Evolutionary conservation across 306 rosid genomes (phyloP).

Genomic region (Fragaria iinumae): DNA sequence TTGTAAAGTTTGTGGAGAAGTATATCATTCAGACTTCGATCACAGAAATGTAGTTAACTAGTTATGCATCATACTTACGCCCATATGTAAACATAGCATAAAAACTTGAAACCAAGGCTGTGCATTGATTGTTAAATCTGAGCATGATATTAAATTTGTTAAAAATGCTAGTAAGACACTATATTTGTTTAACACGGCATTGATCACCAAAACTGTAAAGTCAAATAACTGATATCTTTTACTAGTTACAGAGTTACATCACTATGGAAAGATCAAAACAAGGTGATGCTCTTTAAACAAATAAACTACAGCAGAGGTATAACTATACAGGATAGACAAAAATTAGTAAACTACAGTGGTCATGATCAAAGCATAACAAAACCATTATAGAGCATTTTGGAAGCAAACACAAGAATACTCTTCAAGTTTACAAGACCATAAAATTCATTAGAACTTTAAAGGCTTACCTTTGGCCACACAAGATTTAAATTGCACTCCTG

Average conservation of each 20-base stretch:
- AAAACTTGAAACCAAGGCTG: background rate
- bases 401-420: background rate
- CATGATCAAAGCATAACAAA: slow-evolving; percentile 3
- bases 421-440: background rate
- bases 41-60: background rate
- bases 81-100: background rate
- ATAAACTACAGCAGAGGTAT: background rate
- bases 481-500: slow-evolving; percentile 39
- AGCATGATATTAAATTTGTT: background rate
- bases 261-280: background rate
- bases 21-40: background rate
- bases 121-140: background rate
- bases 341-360: background rate
- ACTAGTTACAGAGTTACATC: background rate
- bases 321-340: background rate
- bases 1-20: background rate
- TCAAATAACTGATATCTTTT: background rate
- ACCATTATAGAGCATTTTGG: background rate
- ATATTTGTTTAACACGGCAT: background rate
- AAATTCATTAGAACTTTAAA: slow-evolving; percentile 7
- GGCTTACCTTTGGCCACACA: slow-evolving; percentile 45
- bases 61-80: background rate
- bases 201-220: background rate
- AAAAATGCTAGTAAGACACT: background rate
- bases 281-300: background rate